These are phyloP conservation scores for Cercis canadensis DNA, from an alignment of 306 rosid genomes.

Conservation along the genomic window DNA sequence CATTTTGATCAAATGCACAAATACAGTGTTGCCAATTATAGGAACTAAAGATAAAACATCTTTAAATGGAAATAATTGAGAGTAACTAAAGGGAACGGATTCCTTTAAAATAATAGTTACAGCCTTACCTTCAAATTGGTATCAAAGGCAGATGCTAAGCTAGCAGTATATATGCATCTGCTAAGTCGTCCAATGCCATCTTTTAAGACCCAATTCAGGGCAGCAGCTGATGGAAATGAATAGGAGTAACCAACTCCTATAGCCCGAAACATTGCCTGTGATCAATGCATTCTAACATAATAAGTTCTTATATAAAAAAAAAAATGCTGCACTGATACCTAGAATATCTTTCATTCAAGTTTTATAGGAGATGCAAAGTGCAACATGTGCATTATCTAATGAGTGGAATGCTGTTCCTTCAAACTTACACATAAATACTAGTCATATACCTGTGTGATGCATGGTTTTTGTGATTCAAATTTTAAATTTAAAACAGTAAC, in stretches of 20 bases:
- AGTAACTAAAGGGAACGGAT: not conserved
- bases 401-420: not conserved
- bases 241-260: constrained; percentile 82
- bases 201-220: constrained; percentile 89
- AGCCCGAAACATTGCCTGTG: constrained; percentile 92
- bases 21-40: constrained; percentile 35
- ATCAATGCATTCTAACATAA: constrained; percentile 44
- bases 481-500: too few species aligned
- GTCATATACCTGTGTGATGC: too few species aligned
- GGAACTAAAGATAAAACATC: constrained; percentile 14
- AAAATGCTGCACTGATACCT: constrained; percentile 7
- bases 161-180: constrained; percentile 90
- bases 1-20: constrained; percentile 36
- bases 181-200: constrained; percentile 92
- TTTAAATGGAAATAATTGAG: not conserved
- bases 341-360: constrained; percentile 8
- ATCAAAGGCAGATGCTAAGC: constrained; percentile 86
- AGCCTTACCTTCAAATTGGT: constrained; percentile 81
- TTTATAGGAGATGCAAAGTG: constrained; percentile 8
- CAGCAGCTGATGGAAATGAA: constrained; percentile 96
- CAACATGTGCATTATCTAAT: constrained; percentile 12
- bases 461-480: too few species aligned
- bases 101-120: constrained; percentile 1
- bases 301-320: constrained; percentile 28
- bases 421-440: not conserved